phyloP scores from a whole-genome alignment of 2,329 filamentous ascomycete genomes.

The Colletotrichum incanum region DNA sequence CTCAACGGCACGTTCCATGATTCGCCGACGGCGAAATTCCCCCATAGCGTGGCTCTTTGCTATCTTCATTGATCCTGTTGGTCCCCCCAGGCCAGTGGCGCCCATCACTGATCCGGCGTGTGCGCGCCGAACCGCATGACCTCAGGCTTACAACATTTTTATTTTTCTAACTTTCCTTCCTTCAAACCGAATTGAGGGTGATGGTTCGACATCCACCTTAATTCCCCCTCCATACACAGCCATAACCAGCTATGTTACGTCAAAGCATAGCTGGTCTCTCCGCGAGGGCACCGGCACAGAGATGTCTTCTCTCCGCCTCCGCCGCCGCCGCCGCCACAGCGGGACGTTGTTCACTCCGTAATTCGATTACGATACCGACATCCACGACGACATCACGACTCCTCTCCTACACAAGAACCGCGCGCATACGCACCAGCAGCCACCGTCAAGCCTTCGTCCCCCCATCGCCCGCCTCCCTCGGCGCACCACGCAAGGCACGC shows the following conservation, averaged over 20 bases:
- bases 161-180: not conserved
- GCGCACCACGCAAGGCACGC: conserved; percentile 79
- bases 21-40: conserved; percentile 36
- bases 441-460: conserved; percentile 79
- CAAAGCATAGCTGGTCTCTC: conserved; percentile 48
- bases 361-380: not conserved
- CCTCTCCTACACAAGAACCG: conserved; percentile 3
- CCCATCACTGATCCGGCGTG: conserved; percentile 10
- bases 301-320: conserved; percentile 29
- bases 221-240: not conserved
- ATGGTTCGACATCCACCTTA: conserved; percentile 21
- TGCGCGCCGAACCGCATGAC: conserved; percentile 13
- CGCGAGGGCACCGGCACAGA: conserved; percentile 42
- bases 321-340: conserved; percentile 18
- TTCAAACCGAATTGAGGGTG: not conserved
- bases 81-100: conserved; percentile 6
- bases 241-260: conserved; percentile 48
- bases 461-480: conserved; percentile 84
- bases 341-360: conserved; percentile 22
- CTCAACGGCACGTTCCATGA: conserved; percentile 13
- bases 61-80: conserved; percentile 37
- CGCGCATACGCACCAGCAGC: conserved; percentile 43
- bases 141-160: conserved; percentile 3
- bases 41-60: conserved; percentile 3
- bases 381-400: conserved; percentile 7